These are phyloP conservation scores for Fusarium sp. DNA, from an alignment of 2,329 filamentous ascomycete species.

Conservation along the genomic window DNA sequence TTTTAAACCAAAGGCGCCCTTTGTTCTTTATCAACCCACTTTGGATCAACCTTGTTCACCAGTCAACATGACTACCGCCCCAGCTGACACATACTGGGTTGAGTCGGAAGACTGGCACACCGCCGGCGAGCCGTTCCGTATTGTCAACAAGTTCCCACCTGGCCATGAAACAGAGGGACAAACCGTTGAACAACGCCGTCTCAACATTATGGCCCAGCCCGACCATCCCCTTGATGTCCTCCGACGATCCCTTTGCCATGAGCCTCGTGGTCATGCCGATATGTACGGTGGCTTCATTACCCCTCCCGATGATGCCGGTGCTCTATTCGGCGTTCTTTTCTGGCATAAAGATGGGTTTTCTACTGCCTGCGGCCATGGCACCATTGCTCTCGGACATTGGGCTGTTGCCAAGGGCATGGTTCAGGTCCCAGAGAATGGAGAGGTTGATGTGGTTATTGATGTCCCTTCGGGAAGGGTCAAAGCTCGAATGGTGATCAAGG, in stretches of 20 bases:
- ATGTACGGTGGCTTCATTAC: constrained; percentile 46
- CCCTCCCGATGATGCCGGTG: constrained; percentile 32
- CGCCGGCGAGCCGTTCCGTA: constrained; percentile 44
- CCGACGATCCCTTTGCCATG: constrained; percentile 31
- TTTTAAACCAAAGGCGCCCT: background rate
- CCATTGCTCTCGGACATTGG: background rate
- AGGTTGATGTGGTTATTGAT: constrained; percentile 30
- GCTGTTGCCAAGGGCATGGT: background rate
- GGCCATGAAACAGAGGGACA: background rate
- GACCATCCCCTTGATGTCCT: constrained; percentile 11
- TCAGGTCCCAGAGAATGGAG: background rate
- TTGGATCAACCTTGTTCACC: background rate
- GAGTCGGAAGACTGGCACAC: background rate
- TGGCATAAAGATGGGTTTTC: constrained; percentile 45
- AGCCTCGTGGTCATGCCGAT: constrained; percentile 33
- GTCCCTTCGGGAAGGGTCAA: constrained; percentile 29
- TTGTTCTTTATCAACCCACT: background rate
- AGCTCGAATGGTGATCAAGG: background rate
- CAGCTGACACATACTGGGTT: background rate
- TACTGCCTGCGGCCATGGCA: background rate
- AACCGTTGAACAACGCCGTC: constrained; percentile 15
- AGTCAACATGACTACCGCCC: background rate
- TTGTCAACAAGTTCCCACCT: constrained; percentile 26
- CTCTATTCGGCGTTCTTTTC: constrained; percentile 43
- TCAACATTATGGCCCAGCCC: background rate